phyloP scores from a whole-genome alignment of 345 rosid genomes.

The Leavenworthia alabamica region DNA sequence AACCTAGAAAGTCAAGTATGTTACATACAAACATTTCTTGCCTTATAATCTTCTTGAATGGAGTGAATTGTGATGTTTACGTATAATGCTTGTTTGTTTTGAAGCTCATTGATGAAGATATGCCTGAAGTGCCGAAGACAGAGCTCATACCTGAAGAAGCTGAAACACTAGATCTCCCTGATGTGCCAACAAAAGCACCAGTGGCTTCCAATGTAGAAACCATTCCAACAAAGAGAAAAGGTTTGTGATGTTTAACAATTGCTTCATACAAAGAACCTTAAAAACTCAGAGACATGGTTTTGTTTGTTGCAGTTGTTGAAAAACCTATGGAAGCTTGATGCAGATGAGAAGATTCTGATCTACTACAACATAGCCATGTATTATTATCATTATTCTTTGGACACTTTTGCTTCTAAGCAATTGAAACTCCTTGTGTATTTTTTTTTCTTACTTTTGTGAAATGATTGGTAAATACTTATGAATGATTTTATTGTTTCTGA shows the following conservation, averaged over 20 bases:
- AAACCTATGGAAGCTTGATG: constrained; percentile 77
- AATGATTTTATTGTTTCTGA: neutral
- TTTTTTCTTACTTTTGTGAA: neutral
- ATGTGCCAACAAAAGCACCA: constrained; percentile 67
- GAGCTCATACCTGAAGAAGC: constrained; percentile 36
- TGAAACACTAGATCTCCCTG: constrained; percentile 64
- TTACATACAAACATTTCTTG: neutral
- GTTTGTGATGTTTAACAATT: constrained; percentile 29
- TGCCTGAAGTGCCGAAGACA: constrained; percentile 67
- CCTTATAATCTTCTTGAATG: neutral
- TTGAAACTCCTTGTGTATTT: constrained; percentile 17
- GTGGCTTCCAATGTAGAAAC: constrained; percentile 34
- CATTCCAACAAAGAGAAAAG: constrained; percentile 48
- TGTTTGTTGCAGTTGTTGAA: constrained; percentile 53
- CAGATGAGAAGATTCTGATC: constrained; percentile 1
- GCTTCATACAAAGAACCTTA: neutral
- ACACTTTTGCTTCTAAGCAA: neutral
- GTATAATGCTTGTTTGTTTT: constrained; percentile 6
- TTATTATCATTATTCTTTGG: constrained; percentile 16
- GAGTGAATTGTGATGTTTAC: constrained; percentile 3
- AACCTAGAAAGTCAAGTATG: constrained; percentile 71
- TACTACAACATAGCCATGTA: neutral
- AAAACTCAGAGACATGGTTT: neutral
- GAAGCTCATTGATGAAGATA: constrained; percentile 59
- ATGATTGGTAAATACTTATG: neutral